Conservation (phyloP, 78 protist species). For the Dictyostelium firmibasis region DNA sequence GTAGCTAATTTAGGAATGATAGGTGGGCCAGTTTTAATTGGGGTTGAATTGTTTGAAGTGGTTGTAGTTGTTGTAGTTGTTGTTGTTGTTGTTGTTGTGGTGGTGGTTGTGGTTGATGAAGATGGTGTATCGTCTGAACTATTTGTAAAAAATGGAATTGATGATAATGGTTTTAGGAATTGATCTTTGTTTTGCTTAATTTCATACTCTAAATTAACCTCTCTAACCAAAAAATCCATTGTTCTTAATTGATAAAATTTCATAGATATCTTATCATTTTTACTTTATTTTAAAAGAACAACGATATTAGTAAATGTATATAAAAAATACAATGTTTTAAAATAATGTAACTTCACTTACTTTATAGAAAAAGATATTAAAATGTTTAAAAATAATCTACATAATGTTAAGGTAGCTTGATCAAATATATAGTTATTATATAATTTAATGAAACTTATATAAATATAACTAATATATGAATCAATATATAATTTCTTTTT, state of each 20-base stretch:
- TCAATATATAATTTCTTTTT: slow-evolving; percentile 76
- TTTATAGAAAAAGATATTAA: slow-evolving; percentile 76
- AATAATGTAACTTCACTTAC: slow-evolving; percentile 8
- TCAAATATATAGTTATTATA: slow-evolving; percentile 76
- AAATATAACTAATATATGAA: slow-evolving; percentile 79
- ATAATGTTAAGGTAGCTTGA: slow-evolving; percentile 59
- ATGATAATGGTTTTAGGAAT: slow-evolving; percentile 26
- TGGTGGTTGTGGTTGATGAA: not conserved
- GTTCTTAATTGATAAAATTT: slow-evolving; percentile 85
- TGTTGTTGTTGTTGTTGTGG: slow-evolving; percentile 6
- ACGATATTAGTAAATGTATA: too few relatives aligned
- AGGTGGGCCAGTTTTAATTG: not conserved
- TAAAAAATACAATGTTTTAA: too few relatives aligned
- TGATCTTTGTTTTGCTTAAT: slow-evolving; percentile 58
- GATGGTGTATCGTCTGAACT: not conserved
- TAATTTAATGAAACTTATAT: slow-evolving; percentile 77
- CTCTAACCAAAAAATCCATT: slow-evolving; percentile 85
- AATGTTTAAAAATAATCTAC: slow-evolving; percentile 64
- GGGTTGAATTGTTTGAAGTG: slow-evolving; percentile 1
- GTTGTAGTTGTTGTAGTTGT: not conserved
- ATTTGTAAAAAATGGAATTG: slow-evolving; percentile 22
- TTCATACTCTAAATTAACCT: slow-evolving; percentile 82
- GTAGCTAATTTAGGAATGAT: not conserved
- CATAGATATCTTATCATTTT: slow-evolving; percentile 73
- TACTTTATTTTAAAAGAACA: not conserved